phyloP scores from a whole-genome alignment of 2,329 filamentous ascomycete species.

The Phyllosticta citrichinensis region DNA sequence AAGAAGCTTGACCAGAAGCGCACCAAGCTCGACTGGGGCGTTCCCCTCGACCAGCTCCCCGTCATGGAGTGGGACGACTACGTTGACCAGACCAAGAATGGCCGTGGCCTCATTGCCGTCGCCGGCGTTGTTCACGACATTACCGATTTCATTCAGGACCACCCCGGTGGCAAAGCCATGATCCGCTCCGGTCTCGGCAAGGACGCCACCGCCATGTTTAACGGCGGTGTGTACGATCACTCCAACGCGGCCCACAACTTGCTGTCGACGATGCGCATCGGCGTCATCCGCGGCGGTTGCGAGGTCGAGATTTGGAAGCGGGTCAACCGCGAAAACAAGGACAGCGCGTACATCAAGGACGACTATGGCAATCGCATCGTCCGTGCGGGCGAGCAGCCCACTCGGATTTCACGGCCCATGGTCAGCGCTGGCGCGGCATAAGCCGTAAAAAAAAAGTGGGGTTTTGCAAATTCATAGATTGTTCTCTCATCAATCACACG shows the following conservation, averaged over 20 bases:
- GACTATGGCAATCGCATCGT: constrained; percentile 72
- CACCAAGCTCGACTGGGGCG: constrained; percentile 33
- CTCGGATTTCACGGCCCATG: constrained; percentile 69
- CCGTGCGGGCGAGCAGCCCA: constrained; percentile 76
- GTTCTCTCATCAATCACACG: background rate
- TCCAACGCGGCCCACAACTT: constrained; percentile 34
- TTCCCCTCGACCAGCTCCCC: constrained; percentile 33
- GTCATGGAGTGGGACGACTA: constrained; percentile 37
- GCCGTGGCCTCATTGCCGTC: constrained; percentile 31
- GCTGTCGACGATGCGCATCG: constrained; percentile 33
- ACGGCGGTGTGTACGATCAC: constrained; percentile 34
- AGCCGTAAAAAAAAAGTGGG: constrained; percentile 2
- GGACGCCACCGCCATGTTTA: constrained; percentile 36
- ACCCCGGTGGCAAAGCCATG: constrained; percentile 34
- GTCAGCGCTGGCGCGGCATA: constrained; percentile 77
- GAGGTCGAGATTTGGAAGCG: constrained; percentile 38
- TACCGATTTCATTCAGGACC: constrained; percentile 33
- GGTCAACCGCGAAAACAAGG: constrained; percentile 47
- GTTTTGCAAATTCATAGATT: background rate
- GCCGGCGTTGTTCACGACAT: constrained; percentile 35
- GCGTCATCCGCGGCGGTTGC: constrained; percentile 33
- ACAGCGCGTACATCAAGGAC: constrained; percentile 70
- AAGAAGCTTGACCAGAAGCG: constrained; percentile 38
- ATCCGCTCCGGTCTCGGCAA: constrained; percentile 34
- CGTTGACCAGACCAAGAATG: constrained; percentile 33